Base-by-base conservation (phyloP, 495 filamentous ascomycete genomes). In the Neurospora sp. region DNA sequence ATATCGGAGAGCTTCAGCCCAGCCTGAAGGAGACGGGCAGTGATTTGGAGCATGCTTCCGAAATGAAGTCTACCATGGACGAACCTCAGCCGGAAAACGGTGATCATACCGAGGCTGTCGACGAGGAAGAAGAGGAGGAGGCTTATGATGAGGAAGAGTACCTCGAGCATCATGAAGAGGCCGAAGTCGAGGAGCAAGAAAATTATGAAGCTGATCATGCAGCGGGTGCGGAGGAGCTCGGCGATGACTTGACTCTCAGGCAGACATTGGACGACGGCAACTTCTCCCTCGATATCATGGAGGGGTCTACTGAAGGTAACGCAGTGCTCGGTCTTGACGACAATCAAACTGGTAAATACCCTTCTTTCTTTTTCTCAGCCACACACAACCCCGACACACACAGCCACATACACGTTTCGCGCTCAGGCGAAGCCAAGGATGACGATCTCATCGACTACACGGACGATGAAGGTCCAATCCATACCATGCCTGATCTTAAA, bases 371-470 rank as follows among this genome's bases (percentile, higher is more conserved):
- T 69, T 20, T 31, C 17, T 73, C 69, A 61, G 40, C 69, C 42
- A n/a, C 31, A 35, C 61, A 40, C n/a, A 7, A 31, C 37, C 45
- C 65, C 44, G 10, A 22, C 37, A 20, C 71, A 73, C 61, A 12
- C 45, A 37, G 69, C 71, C 42, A 31, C n/a, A 5, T 22, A 17
- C 27, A 4, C n/a, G 42, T 35, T 45, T 48, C 71, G 8, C 17
- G 20, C 41, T 12, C 69, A 16, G 4, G 14, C 39, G 22, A 48
- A 59, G 70, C 35, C 16, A 39, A 31, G 2, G 7, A 17, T 20
- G 71, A 76, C 40, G 75, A 73, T 38, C 68, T 77, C 70, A 81
- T 78, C 39, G 78, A 81, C 75, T 78, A 76, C 68, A 77, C 72
- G 20, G 78, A 80, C 53, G 76, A 83, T 69, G 81, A 83, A 31